phyloP scores from a whole-genome alignment of 2,329 filamentous ascomycete genomes.

The Epichloe sibirici region DNA sequence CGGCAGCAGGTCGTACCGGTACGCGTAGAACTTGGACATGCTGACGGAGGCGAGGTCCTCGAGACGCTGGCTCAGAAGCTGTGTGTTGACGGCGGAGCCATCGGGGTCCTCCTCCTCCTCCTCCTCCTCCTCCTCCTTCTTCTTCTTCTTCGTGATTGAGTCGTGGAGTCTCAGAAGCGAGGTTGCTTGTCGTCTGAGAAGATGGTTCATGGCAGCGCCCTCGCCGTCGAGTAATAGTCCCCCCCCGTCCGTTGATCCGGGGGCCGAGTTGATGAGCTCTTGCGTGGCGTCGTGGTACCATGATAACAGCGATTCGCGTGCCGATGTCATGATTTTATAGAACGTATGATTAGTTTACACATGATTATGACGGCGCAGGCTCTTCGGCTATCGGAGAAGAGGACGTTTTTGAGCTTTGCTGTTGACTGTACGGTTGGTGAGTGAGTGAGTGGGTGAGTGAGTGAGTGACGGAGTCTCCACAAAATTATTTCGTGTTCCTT shows the following conservation, averaged over 20 bases:
- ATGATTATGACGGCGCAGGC: neutral
- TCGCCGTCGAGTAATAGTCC: neutral
- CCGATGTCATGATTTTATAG: neutral
- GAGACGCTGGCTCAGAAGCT: constrained; percentile 30
- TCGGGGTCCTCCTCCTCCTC: neutral
- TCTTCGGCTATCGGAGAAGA: no score
- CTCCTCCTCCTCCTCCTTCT: neutral
- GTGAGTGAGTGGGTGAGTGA: neutral
- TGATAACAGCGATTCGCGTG: constrained; percentile 6
- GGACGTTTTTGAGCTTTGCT: no score
- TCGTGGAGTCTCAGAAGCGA: constrained; percentile 14
- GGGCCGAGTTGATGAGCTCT: constrained; percentile 6
- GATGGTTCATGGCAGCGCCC: constrained; percentile 12
- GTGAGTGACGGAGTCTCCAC: neutral
- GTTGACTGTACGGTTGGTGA: neutral
- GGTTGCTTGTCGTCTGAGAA: constrained; percentile 19
- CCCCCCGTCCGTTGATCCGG: neutral
- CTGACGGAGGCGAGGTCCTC: constrained; percentile 46
- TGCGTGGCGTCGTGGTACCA: constrained; percentile 15
- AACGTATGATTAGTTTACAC: neutral
- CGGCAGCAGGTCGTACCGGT: constrained; percentile 54
- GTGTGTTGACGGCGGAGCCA: constrained; percentile 4
- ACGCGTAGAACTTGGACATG: constrained; percentile 57
- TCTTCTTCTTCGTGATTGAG: neutral
- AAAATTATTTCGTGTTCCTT: no score